These are phyloP conservation scores for Phallus indusiatus DNA, from an alignment of 768 basidiomycete genomes.

Conservation along the genomic window DNA sequence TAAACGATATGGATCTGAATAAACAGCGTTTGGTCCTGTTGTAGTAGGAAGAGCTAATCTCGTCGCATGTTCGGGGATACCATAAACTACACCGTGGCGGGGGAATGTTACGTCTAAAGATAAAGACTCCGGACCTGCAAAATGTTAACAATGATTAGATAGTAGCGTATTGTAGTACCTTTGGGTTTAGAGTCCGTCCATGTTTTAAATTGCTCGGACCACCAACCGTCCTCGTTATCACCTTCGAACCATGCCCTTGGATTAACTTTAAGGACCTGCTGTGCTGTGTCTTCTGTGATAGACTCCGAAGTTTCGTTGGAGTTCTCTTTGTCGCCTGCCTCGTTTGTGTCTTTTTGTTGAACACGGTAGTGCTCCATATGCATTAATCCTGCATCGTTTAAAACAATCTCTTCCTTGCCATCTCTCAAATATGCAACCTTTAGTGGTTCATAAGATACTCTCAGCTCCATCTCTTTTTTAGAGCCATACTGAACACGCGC, in stretches of 20 bases:
- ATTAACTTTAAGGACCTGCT: conserved; percentile 32
- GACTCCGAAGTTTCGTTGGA: conserved; percentile 37
- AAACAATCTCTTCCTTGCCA: conserved; percentile 74
- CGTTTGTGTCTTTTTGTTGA: conserved; percentile 43
- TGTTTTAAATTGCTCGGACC: conserved; percentile 80
- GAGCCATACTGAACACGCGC: conserved; percentile 56
- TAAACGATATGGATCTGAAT: conserved; percentile 87
- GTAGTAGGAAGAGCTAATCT: conserved; percentile 84
- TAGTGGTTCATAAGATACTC: conserved; percentile 68
- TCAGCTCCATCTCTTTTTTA: conserved; percentile 53
- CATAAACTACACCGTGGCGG: conserved; percentile 82
- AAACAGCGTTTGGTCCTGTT: conserved; percentile 63
- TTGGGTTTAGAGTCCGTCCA: conserved; percentile 96
- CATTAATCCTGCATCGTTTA: conserved; percentile 83
- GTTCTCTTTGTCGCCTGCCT: conserved; percentile 29
- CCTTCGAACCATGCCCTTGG: conserved; percentile 75
- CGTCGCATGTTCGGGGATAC: conserved; percentile 95
- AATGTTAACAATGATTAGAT: neutral
- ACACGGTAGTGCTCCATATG: conserved; percentile 92
- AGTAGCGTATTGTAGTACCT: conserved; percentile 39
- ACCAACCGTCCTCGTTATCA: conserved; percentile 70
- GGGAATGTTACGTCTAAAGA: conserved; percentile 92
- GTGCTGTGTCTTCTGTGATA: conserved; percentile 21
- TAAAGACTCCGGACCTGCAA: conserved; percentile 86
- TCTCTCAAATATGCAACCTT: conserved; percentile 60